Percentiles rank a stretch among this genome's conserved stretches.
These are phyloP conservation scores for Salix koriyanagi DNA, from an alignment of 345 rosid genomes.

Conservation along the genomic window DNA sequence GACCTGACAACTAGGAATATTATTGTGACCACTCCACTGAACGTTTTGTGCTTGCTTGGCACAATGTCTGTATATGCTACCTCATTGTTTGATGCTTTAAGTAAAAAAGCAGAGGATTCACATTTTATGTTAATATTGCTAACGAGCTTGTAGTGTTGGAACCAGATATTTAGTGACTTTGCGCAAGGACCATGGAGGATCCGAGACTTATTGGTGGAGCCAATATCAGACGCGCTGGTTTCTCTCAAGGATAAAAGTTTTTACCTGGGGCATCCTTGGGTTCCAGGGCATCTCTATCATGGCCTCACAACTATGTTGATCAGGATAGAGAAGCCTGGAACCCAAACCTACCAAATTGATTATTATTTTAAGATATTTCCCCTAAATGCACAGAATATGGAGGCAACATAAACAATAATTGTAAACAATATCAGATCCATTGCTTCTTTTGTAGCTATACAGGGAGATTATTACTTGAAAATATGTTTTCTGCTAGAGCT, in stretches of 20 bases:
- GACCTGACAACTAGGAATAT: conserved; percentile 27
- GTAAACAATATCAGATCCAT: conserved; percentile 22
- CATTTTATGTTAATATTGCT: background rate
- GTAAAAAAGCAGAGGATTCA: background rate
- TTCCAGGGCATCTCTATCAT: conserved; percentile 35
- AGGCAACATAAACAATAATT: background rate
- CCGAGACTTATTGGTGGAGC: conserved; percentile 45
- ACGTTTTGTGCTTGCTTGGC: conserved; percentile 36
- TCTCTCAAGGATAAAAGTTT: conserved; percentile 30
- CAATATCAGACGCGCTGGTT: conserved; percentile 39
- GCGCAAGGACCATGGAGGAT: conserved; percentile 43
- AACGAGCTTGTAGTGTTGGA: conserved; percentile 9
- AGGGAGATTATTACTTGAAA: conserved; percentile 34
- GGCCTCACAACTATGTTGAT: conserved; percentile 43
- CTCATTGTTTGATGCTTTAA: conserved; percentile 2
- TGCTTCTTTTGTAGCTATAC: conserved; percentile 34
- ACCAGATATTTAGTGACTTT: conserved; percentile 41
- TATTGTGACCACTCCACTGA: conserved; percentile 25
- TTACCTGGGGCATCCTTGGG: conserved; percentile 44
- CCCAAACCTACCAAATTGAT: conserved; percentile 17
- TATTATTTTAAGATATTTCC: background rate
- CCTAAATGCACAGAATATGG: background rate
- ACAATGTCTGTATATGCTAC: conserved; percentile 12
- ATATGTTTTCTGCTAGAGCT: conserved; percentile 9
- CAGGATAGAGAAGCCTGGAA: conserved; percentile 39